Percentiles rank a stretch among this genome's conserved stretches.
Conservation (phyloP, 2,329 filamentous ascomycete genomes). For the Zymoseptoria crescenta region DNA sequence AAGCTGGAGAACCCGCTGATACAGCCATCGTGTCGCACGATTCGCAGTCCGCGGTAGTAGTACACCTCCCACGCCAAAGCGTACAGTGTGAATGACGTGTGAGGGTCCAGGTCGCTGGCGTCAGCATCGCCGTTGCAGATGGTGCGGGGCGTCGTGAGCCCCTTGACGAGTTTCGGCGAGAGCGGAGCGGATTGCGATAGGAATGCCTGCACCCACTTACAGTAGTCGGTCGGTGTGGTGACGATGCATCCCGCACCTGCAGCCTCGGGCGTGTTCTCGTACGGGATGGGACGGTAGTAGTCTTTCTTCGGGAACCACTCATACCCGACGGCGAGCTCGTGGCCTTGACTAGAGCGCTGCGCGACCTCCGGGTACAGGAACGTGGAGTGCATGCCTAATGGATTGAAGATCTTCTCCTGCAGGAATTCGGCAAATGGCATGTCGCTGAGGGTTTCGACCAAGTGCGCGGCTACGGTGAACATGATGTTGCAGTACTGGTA, state of each 20-base stretch:
- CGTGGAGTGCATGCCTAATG: conserved; percentile 43
- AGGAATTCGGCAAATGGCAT: conserved; percentile 36
- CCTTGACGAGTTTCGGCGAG: conserved; percentile 18
- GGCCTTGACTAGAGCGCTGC: conserved; percentile 14
- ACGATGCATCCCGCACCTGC: conserved; percentile 41
- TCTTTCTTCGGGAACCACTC: conserved; percentile 29
- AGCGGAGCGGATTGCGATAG: conserved; percentile 25
- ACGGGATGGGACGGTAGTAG: conserved; percentile 20
- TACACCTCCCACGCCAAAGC: conserved; percentile 23
- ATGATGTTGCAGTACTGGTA: conserved; percentile 48
- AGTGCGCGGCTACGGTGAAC: conserved; percentile 39
- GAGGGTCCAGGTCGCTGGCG: conserved; percentile 11
- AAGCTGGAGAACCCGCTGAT: conserved; percentile 23
- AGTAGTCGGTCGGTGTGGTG: conserved; percentile 27
- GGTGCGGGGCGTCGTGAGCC: conserved; percentile 21
- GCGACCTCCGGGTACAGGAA: conserved; percentile 25
- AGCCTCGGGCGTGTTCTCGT: conserved; percentile 26
- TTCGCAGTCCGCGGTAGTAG: conserved; percentile 25
- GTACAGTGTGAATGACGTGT: conserved; percentile 21
- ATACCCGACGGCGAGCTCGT: conserved; percentile 39
- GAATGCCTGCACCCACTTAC: conserved; percentile 26
- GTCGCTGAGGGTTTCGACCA: conserved; percentile 40
- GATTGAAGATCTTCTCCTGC: conserved; percentile 36
- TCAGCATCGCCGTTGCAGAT: conserved; percentile 15
- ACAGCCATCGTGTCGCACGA: conserved; percentile 26